Base-by-base conservation (phyloP, 1,284 basidiomycete species). In the Xerocomus nothofagi region DNA sequence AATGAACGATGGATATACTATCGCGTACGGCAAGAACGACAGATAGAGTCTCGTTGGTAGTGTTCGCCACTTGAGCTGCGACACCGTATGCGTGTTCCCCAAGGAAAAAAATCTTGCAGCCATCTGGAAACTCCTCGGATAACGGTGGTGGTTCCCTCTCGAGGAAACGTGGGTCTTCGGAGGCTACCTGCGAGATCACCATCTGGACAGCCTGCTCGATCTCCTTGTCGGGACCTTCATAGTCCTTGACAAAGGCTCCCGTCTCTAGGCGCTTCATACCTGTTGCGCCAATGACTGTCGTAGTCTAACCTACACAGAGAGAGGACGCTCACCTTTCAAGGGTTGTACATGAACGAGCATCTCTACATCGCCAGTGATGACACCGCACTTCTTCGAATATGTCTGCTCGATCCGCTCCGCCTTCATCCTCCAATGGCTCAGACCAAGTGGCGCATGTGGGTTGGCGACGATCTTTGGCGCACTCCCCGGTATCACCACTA, bases 201-300 rank as follows among this genome's bases (percentile, higher is more conserved):
- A 94, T 83, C 69, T 98, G 94, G 3, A 93, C 78, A 0, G 93
- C 92, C 56, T 90, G 87, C 52, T 93, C 90, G 10, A 81, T 76
- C 68, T 97, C 93, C 61, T 91, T 91, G 24, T 92, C 84, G 0
- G 73, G 67, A 0, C 75, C 82, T 61, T 96, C 93, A 65, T 96
- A 99, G 60, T 99, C 93, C 71, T 99, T 99, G 56, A 98, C 81
- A 53, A 98, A 81, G 0, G 95, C 90, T 11, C 92, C 96, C 23
- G 81, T 84, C 53, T 98, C 92, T 32, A 95, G 71, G 14, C 92
- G 86, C 69, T 90, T 94, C 58, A 99, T 72, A 27, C 94, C 93
- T 88, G 59, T 32, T n/a, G 15, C 46, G 12, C 36, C 9, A 10
- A 24, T 61, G 11, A 57, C 24, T 12, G n/a, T 20, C 2, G 15